These are phyloP conservation scores for Fusarium sublunatum DNA, from an alignment of 2,329 filamentous ascomycete genomes.

Conservation along the genomic window DNA sequence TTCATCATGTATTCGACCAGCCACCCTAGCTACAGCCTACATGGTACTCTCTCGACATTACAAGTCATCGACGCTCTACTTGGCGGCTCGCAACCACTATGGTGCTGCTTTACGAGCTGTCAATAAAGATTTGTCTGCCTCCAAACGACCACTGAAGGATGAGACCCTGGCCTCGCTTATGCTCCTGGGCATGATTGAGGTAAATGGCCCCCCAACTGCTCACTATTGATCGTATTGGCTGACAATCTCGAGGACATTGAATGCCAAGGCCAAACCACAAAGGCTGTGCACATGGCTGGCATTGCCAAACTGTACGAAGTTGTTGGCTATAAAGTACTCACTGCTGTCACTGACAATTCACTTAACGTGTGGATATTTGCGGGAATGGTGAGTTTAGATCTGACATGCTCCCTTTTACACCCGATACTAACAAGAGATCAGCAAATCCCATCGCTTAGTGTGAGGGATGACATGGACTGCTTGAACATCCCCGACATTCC, in stretches of 20 bases:
- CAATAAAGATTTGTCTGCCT: slow-evolving; percentile 29
- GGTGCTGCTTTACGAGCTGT: slow-evolving; percentile 24
- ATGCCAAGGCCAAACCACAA: slow-evolving; percentile 29
- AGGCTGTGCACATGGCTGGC: slow-evolving; percentile 30
- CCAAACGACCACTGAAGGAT: slow-evolving; percentile 18
- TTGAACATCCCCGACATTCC: slow-evolving; percentile 15
- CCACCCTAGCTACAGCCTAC: slow-evolving; percentile 25
- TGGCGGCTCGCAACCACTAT: slow-evolving; percentile 26
- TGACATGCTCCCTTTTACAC: not conserved
- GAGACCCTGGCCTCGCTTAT: slow-evolving; percentile 30
- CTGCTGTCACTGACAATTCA: not conserved
- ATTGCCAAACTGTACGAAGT: slow-evolving; percentile 31
- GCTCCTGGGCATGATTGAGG: slow-evolving; percentile 35
- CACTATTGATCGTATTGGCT: slow-evolving; percentile 5
- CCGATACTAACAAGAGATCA: slow-evolving; percentile 9
- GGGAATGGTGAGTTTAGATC: slow-evolving; percentile 26
- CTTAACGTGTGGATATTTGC: slow-evolving; percentile 31
- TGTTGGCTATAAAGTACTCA: slow-evolving; percentile 20
- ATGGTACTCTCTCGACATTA: slow-evolving; percentile 32
- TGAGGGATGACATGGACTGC: slow-evolving; percentile 22
- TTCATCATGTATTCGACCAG: slow-evolving; percentile 28
- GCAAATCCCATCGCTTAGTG: slow-evolving; percentile 27
- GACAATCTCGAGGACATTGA: slow-evolving; percentile 30
- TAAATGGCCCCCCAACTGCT: not conserved
- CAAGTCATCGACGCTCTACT: slow-evolving; percentile 31